phyloP scores from a whole-genome alignment of 2,329 filamentous ascomycete species.

The Fusarium pseudograminearum region DNA sequence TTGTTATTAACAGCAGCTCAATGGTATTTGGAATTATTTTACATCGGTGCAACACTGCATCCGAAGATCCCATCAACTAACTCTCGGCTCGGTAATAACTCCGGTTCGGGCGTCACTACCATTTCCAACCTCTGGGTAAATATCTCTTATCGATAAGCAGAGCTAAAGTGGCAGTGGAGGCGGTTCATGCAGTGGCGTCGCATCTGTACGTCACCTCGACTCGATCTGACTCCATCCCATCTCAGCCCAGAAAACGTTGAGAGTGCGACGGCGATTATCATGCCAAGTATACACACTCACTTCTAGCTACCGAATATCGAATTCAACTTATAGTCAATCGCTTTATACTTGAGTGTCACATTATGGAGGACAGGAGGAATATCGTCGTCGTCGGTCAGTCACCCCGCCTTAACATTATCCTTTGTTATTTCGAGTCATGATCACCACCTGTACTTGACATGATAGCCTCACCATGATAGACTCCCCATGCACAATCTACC shows the following conservation, averaged over 20 bases:
- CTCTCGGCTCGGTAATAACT: constrained; percentile 38
- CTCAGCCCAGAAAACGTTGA: constrained; percentile 14
- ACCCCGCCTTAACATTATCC: constrained; percentile 3
- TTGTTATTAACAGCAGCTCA: constrained; percentile 7
- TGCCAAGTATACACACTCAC: constrained; percentile 13
- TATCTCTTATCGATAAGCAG: constrained; percentile 20
- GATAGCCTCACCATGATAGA: constrained; percentile 14
- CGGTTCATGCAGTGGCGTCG: constrained; percentile 8
- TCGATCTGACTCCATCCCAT: constrained; percentile 4
- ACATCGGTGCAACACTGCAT: constrained; percentile 14
- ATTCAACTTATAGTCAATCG: background rate
- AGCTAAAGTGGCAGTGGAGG: background rate
- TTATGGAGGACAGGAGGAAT: constrained; percentile 56
- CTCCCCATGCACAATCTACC: background rate
- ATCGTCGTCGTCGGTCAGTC: constrained; percentile 64
- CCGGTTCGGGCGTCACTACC: constrained; percentile 9
- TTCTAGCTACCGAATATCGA: background rate
- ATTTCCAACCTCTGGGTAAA: background rate
- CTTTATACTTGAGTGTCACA: background rate
- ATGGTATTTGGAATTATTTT: constrained; percentile 25
- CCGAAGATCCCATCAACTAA: constrained; percentile 13
- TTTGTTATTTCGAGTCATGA: background rate
- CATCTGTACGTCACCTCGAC: constrained; percentile 24
- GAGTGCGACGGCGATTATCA: constrained; percentile 1
- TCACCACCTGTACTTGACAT: background rate